Base-by-base conservation (phyloP, 106 monocot genomes). In the Apostasia ramifera region DNA sequence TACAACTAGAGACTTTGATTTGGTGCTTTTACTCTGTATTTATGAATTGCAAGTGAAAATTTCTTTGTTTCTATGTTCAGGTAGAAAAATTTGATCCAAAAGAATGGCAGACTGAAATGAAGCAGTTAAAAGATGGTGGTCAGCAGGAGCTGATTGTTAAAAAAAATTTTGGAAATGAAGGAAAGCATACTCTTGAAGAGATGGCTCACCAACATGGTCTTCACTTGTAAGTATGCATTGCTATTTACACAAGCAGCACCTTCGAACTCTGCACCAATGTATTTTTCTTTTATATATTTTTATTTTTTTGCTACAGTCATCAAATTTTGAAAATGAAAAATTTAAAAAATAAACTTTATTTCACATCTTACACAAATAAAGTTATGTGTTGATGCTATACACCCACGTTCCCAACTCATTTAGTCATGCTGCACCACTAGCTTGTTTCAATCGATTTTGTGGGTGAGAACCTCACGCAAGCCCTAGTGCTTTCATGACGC, bases 21-120 rank as follows among this genome's bases (percentile, higher is more conserved):
- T 55, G 68, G 54, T 39, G 7, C 3, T 52, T 15, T 5, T 15
- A 48, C 15, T 13, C 44, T 5, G 13, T 73, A 53, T 66, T 41
- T 40, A 26, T 51, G 46, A 40, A 61, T 44, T 8, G 8, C 2
- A 38, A 43, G 11, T 71, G 7, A 61, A 51, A 13, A 48, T n/a
- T 45, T 66, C 42, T 44, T 41, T 0, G 50, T 67, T 57, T 47
- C 47, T 1, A 50, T 70, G 43, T 67, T 40, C 57, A 97, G 97
- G 92, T 92, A 47, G 97, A 92, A 81, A 92, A 85, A 62, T 66
- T 97, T 47, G 97, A 97, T 71, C 77, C 83, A 64, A 90, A 83
- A 80, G 97, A 97, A 76, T 97, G 97, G 97, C 71, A 72, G 69
- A 77, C 69, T 48, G 89, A 81, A 52, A 74, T 97, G 59, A 78